Percentiles rank a stretch among this genome's conserved stretches.
phyloP scores from a whole-genome alignment of 2,329 filamentous ascomycete genomes.

The Myotisia sp. region DNA sequence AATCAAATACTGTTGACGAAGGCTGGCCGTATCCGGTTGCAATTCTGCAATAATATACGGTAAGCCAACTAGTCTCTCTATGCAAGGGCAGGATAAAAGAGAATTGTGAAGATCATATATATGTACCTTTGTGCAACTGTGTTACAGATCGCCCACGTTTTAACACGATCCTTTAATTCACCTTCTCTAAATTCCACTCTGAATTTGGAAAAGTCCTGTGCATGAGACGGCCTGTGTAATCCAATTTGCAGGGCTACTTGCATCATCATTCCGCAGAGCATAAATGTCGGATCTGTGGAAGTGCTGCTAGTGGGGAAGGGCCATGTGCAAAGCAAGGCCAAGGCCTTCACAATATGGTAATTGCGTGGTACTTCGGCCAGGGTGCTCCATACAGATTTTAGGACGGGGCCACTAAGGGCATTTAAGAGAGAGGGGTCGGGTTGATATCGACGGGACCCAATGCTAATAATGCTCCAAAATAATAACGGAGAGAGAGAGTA shows the following conservation, averaged over 20 bases:
- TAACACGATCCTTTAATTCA: conserved; percentile 48
- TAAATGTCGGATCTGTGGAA: conserved; percentile 50
- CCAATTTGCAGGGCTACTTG: conserved; percentile 55
- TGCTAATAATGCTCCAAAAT: conserved; percentile 53
- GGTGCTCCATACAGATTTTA: conserved; percentile 47
- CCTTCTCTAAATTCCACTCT: conserved; percentile 43
- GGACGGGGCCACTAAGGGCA: conserved; percentile 39
- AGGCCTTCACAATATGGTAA: conserved; percentile 50
- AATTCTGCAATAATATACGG: conserved; percentile 34
- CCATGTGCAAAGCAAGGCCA: conserved; percentile 51
- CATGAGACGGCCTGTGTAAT: conserved; percentile 49
- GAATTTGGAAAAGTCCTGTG: conserved; percentile 42
- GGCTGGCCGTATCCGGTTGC: conserved; percentile 57
- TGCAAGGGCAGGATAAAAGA: neutral
- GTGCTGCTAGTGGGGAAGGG: conserved; percentile 50
- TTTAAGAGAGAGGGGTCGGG: conserved; percentile 41
- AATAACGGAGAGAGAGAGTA: conserved; percentile 46
- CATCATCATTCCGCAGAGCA: conserved; percentile 52
- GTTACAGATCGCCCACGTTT: conserved; percentile 55
- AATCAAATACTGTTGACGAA: conserved; percentile 47
- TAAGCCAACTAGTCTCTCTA: neutral
- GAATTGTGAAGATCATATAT: neutral
- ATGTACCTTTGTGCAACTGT: conserved; percentile 49
- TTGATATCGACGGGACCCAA: conserved; percentile 47
- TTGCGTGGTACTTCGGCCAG: conserved; percentile 47